Percentiles rank a stretch among this genome's conserved stretches.
These are phyloP conservation scores for Diaporthe caulivora DNA, from an alignment of 2,329 filamentous ascomycete species.

Conservation along the genomic window DNA sequence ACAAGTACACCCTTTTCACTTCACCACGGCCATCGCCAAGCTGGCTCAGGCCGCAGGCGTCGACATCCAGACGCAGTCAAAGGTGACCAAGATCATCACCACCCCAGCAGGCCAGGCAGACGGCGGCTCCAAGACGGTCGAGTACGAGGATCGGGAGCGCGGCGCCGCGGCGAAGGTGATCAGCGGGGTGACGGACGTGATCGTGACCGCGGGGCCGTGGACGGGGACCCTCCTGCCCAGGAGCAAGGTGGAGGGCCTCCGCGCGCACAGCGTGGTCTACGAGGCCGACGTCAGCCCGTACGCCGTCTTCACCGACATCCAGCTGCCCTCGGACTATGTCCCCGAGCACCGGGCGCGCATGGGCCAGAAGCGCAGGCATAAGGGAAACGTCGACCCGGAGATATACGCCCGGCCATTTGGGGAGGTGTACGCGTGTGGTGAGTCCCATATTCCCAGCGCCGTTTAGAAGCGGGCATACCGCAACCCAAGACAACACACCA, in stretches of 20 bases:
- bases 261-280: constrained; percentile 76
- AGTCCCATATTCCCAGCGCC: constrained; percentile 40
- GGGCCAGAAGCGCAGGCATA: constrained; percentile 66
- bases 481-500: constrained; percentile 5
- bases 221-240: constrained; percentile 69
- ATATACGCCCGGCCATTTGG: constrained; percentile 92
- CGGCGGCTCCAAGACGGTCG: constrained; percentile 67
- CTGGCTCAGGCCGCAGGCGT: constrained; percentile 79
- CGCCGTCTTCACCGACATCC: constrained; percentile 88
- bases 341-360: constrained; percentile 60
- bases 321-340: constrained; percentile 75
- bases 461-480: background rate
- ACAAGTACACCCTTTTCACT: constrained; percentile 92
- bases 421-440: constrained; percentile 93
- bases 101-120: constrained; percentile 49
- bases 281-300: constrained; percentile 76
- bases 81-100: constrained; percentile 76
- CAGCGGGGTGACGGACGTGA: constrained; percentile 63
- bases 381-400: constrained; percentile 82
- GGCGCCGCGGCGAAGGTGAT: constrained; percentile 51
- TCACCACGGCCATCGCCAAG: constrained; percentile 86
- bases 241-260: constrained; percentile 68
- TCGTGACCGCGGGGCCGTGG: constrained; percentile 62
- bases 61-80: constrained; percentile 74
- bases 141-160: constrained; percentile 65